Conservation (phyloP, 2,329 filamentous ascomycete genomes). For the Alternaria novae-zelandiae region DNA sequence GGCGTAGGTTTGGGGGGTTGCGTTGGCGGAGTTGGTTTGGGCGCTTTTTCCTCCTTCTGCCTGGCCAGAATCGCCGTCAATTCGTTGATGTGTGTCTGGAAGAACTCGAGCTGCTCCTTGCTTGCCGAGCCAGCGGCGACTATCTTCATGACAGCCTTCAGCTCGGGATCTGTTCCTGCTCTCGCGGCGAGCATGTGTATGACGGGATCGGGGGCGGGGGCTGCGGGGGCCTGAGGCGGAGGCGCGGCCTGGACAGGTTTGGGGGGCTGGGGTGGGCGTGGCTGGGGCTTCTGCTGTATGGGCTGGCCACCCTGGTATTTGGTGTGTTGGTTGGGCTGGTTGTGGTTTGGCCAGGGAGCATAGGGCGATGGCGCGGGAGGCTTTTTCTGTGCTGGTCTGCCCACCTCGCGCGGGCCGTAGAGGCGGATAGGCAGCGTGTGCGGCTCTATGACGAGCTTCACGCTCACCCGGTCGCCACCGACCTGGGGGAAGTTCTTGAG, state of each 20-base stretch:
- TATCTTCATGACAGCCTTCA: slow-evolving; percentile 82
- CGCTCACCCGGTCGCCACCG: slow-evolving; percentile 27
- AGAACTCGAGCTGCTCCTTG: slow-evolving; percentile 73
- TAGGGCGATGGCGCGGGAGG: slow-evolving; percentile 33
- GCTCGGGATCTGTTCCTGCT: slow-evolving; percentile 73
- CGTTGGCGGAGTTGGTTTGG: slow-evolving; percentile 26
- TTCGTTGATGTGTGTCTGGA: slow-evolving; percentile 82
- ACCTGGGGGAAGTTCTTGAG: slow-evolving; percentile 47
- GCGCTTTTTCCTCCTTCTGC: slow-evolving; percentile 46
- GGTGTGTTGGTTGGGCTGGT: slow-evolving; percentile 32
- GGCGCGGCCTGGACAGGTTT: slow-evolving; percentile 36
- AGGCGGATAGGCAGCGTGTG: slow-evolving; percentile 73
- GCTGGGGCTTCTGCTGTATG: slow-evolving; percentile 27
- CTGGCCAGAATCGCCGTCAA: slow-evolving; percentile 63
- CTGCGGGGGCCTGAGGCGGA: slow-evolving; percentile 28
- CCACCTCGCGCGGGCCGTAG: slow-evolving; percentile 40
- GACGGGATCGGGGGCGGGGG: slow-evolving; percentile 70
- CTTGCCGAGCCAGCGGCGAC: slow-evolving; percentile 78
- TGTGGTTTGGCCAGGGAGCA: slow-evolving; percentile 45
- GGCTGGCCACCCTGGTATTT: slow-evolving; percentile 32
- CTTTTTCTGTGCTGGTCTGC: slow-evolving; percentile 37
- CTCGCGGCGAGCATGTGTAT: slow-evolving; percentile 79
- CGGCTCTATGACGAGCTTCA: slow-evolving; percentile 73
- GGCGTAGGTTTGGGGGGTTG: slow-evolving; percentile 18
- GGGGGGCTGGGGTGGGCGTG: slow-evolving; percentile 30